A percentile compares a stretch with the other conserved stretches of the same genome.
Evolutionary conservation across 2,329 filamentous ascomycete species (phyloP).

Genomic region (Tolypocladium nubicola): DNA sequence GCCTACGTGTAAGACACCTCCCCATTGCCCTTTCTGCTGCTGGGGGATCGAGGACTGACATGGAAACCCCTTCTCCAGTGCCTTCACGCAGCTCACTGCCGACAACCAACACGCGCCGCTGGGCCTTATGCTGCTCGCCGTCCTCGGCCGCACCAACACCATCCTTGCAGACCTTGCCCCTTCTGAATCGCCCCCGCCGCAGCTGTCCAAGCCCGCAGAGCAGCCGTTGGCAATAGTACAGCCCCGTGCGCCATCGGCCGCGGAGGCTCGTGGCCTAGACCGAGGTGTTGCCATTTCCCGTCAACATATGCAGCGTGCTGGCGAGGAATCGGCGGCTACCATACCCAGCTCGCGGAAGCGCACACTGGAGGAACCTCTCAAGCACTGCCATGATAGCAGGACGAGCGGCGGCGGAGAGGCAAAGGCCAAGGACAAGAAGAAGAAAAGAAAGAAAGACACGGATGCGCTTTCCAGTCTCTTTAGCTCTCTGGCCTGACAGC

Average conservation of each 20-base stretch:
- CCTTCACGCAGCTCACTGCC: conserved; percentile 59
- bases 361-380: neutral
- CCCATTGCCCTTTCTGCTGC: neutral
- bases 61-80: conserved; percentile 21
- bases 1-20: conserved; percentile 23
- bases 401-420: conserved; percentile 4
- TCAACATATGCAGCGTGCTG: conserved; percentile 4
- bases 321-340: neutral
- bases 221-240: neutral
- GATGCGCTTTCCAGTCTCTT: conserved; percentile 71
- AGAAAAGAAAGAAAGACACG: conserved; percentile 44
- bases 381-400: conserved; percentile 2
- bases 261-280: conserved; percentile 5
- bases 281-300: conserved; percentile 19
- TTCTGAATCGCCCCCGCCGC: neutral
- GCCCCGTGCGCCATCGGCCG: neutral
- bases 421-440: conserved; percentile 28
- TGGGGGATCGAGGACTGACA: neutral
- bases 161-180: conserved; percentile 27
- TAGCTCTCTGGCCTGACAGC: conserved; percentile 31
- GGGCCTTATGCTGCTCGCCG: conserved; percentile 56
- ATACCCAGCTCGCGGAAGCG: neutral
- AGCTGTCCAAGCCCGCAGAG: neutral
- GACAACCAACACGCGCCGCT: conserved; percentile 65
- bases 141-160: conserved; percentile 47